Conservation (phyloP, 345 rosid species). For the Citrus trifoliata region DNA sequence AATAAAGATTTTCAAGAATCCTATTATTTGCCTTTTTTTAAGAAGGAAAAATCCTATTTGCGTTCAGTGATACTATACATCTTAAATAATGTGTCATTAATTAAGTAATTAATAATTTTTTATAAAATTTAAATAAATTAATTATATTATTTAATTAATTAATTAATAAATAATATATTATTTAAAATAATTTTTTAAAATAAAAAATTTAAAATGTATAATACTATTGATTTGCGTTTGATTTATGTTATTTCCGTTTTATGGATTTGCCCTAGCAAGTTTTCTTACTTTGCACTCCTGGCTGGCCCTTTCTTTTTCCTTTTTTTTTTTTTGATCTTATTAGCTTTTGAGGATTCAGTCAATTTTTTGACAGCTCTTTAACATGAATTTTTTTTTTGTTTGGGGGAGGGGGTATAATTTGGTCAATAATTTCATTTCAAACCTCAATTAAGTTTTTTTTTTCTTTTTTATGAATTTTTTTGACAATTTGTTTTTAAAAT, state of each 20-base stretch:
- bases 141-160: too few species aligned
- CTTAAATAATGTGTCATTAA: too few species aligned
- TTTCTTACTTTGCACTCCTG: not conserved
- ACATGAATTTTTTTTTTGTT: too few species aligned
- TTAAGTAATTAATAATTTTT: too few species aligned
- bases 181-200: too few species aligned
- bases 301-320: not conserved
- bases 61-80: too few species aligned
- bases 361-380: too few species aligned
- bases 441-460: not conserved
- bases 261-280: slow-evolving; percentile 6
- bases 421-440: not conserved
- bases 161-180: too few species aligned
- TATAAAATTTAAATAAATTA: too few species aligned
- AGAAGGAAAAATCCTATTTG: not conserved
- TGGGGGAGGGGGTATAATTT: not conserved
- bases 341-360: not conserved
- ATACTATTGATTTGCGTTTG: not conserved
- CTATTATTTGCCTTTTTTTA: not conserved
- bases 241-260: not conserved
- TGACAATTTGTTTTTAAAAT: too few species aligned
- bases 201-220: too few species aligned
- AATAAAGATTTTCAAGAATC: not conserved
- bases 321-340: not conserved
- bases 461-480: too few species aligned